Evolutionary conservation across 1,139 yeast genomes (phyloP), one percentile per base, ranked within the genome.

Genomic region (Petasospora fabianii): DNA sequence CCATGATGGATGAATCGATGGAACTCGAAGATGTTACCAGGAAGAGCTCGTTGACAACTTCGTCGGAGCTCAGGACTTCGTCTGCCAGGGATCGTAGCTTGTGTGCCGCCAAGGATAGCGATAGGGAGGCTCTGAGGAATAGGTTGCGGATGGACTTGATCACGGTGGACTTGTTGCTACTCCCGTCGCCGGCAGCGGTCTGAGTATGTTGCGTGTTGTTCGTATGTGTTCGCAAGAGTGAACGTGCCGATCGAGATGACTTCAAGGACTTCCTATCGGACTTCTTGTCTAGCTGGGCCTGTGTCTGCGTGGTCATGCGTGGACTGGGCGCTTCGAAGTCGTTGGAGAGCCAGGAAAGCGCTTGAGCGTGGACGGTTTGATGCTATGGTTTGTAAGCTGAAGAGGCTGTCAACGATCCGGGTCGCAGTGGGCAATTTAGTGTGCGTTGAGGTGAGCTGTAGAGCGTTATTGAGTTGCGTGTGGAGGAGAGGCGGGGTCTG

Each of bases 41-140:
- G 32, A 55, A 55, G 9, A 55, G 39, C 21, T 54, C 59, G 48
- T 51, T 47, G 10, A 49, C 46, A 6, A 53, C 49, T 29, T 55
- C 59, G 49, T 55, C 58, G 3, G 53, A 47, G 17, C 57, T 52
- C 11, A 55, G 44, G 0, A 47, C 53, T 18, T 55, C 59, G 31
- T 53, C 55, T 7, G 59, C 54, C n/a, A 53, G 30, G 11, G 46
- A 39, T 19, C 46, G 44, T 2, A 55, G 42, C 30, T 35, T 44
- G 8, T 44, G 42, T 0, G 53, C 46, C 2, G 52, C 49, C 1
- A 50, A 15, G 1, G 52, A 45, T 3, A 53, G 42, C 12, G 50
- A 42, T 3, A 53, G 27, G 0, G 54, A 46, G 5, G 51, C 51
- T 32, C 47, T 45, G 16, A 44, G 35, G 19, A 49, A 49, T 6